Percentiles rank a stretch among this genome's conserved stretches.
phyloP scores from a whole-genome alignment of 2,329 filamentous ascomycete species.

The Monosporascus sp. region DNA sequence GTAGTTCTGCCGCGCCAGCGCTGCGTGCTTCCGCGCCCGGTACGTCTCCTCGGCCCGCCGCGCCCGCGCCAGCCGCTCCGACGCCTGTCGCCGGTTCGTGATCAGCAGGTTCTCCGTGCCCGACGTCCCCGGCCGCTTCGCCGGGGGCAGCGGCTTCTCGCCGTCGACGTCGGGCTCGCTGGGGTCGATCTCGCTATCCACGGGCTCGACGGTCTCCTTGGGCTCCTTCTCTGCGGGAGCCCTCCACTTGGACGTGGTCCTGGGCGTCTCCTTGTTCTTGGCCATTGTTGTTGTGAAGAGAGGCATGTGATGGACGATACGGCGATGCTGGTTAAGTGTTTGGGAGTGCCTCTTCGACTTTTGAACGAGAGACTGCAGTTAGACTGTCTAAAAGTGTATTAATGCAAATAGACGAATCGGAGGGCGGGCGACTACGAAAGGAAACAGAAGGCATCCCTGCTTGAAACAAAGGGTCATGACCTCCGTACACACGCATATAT shows the following conservation, averaged over 20 bases:
- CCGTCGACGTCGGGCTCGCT: no score
- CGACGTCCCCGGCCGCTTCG: conserved; percentile 34
- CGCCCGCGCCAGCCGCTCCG: conserved; percentile 32
- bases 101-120: conserved; percentile 38
- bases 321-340: background rate
- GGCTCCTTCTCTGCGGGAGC: background rate
- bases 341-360: background rate
- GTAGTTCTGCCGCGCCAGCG: conserved; percentile 32
- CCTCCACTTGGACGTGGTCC: background rate
- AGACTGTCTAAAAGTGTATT: background rate
- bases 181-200: background rate
- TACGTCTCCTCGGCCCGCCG: conserved; percentile 36
- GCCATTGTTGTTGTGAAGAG: conserved; percentile 7
- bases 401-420: background rate
- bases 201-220: background rate
- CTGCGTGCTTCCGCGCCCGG: conserved; percentile 35
- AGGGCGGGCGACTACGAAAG: background rate
- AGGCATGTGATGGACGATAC: conserved; percentile 2
- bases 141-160: conserved; percentile 5
- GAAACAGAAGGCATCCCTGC: background rate
- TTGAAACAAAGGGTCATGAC: background rate
- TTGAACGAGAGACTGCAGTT: conserved; percentile 2
- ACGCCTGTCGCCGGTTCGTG: conserved; percentile 32
- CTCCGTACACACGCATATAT: background rate
- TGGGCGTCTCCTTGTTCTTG: conserved; percentile 3